Base-by-base conservation (phyloP, 495 filamentous ascomycete species). In the Aspergillus wentii region DNA sequence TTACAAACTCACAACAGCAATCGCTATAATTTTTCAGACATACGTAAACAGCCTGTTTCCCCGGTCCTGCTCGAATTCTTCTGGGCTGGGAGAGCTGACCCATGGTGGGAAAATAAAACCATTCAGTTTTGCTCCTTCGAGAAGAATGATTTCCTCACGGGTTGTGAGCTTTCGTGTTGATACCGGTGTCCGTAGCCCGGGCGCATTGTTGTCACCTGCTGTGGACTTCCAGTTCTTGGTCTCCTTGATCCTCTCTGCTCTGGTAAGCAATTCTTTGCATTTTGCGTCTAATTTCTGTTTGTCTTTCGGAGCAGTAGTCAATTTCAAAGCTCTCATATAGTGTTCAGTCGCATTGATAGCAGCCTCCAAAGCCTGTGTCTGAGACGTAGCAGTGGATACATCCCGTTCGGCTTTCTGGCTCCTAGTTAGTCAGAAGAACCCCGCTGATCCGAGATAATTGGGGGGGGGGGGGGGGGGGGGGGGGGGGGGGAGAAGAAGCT, bases 101-200 rank as follows among this genome's bases (percentile, higher is more conserved):
- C 92, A 98, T 4, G 86, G 88, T 7, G 81, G 87, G 49, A 94
- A 97, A 3, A 77, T 67, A 43, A 77, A 82, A 6, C 84, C 84
- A 53, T 94, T 84, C 8, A 98, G 62, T 35, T 80, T 83, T 10
- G 88, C 88, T 2, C 78, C 77, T 43, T 82, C 79, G 8, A 88
- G 67, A 5, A 96, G 60, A 20, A 96, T 80, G 14, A 85, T 82
- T 49, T 92, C 69, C 49, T 97, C 94, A 17, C 75, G 69, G 4
- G 71, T 83, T 6, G 86, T 73, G 34, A 85, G 68, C 40, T 72
- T 66, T 16, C 86, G 80, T 10, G 67, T 74, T 14, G 82, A 82
- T 13, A 49, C 33, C 9, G 67, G 67, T 20, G 53, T 46, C n/a
- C 49, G 53, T 14, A 57, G 38, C 9, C 39, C 46, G 16, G 45